Percentiles rank a stretch among this genome's conserved stretches.
These are phyloP conservation scores for Pseudozyma pruni DNA, from an alignment of 1,284 basidiomycete species.

Conservation along the genomic window DNA sequence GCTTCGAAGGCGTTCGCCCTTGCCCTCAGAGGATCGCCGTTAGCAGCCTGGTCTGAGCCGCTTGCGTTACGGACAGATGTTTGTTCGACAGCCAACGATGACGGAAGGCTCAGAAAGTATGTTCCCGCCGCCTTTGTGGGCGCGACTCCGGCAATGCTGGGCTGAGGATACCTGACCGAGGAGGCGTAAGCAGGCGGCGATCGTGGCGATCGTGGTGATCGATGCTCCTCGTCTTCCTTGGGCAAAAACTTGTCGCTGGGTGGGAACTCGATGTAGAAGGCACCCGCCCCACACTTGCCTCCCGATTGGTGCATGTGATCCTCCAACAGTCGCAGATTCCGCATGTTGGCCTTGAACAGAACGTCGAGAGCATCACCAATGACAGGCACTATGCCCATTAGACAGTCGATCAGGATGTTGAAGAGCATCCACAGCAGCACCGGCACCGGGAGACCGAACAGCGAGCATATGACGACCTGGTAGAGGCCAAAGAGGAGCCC, in stretches of 20 bases:
- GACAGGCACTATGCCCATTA: slow-evolving; percentile 64
- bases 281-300: slow-evolving; percentile 41
- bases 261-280: slow-evolving; percentile 47
- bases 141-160: neutral
- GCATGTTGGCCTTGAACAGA: slow-evolving; percentile 64
- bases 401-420: slow-evolving; percentile 59
- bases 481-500: slow-evolving; percentile 62
- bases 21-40: neutral
- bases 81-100: slow-evolving; percentile 4
- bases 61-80: neutral
- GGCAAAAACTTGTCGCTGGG: slow-evolving; percentile 28
- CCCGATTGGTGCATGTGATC: slow-evolving; percentile 50
- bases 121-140: neutral
- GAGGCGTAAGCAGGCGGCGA: neutral
- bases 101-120: slow-evolving; percentile 26
- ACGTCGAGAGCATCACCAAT: slow-evolving; percentile 65
- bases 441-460: slow-evolving; percentile 58
- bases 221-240: neutral
- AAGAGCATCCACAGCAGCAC: slow-evolving; percentile 59
- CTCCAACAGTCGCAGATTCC: slow-evolving; percentile 61
- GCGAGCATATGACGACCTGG: slow-evolving; percentile 56
- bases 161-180: neutral
- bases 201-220: neutral
- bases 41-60: too few relatives aligned
- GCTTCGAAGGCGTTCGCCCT: neutral